phyloP scores from a whole-genome alignment of 495 filamentous ascomycete genomes.

The Schizothecium vesticola region DNA sequence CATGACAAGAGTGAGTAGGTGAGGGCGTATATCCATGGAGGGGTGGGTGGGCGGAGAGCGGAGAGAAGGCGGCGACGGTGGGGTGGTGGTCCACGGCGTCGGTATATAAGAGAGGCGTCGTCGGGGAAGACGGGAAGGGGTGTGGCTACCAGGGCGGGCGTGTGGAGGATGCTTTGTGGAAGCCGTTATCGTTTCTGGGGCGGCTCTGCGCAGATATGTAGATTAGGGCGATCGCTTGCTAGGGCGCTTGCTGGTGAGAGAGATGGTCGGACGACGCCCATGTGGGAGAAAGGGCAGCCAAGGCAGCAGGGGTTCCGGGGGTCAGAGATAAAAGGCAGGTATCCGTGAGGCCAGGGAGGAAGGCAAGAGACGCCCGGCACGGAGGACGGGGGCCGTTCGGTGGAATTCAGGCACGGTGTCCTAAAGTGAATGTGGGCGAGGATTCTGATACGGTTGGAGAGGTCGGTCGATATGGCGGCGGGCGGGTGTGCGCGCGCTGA shows the following conservation, averaged over 20 bases:
- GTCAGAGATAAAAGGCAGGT: constrained; percentile 27
- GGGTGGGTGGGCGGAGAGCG: constrained; percentile 4
- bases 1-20: constrained; percentile 23
- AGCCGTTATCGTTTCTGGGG: constrained; percentile 19
- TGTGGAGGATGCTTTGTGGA: constrained; percentile 10
- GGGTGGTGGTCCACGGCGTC: constrained; percentile 12
- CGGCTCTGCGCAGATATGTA: constrained; percentile 27
- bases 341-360: background rate
- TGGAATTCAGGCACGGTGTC: constrained; percentile 26
- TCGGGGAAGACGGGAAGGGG: background rate
- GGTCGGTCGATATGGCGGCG: constrained; percentile 4
- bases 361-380: background rate
- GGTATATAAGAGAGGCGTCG: constrained; percentile 6
- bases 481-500: constrained; percentile 15
- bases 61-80: background rate
- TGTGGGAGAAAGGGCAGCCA: constrained; percentile 15
- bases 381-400: constrained; percentile 19
- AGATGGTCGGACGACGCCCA: constrained; percentile 20
- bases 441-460: constrained; percentile 24
- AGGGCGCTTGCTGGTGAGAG: constrained; percentile 13
- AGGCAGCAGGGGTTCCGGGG: constrained; percentile 21
- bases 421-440: constrained; percentile 23
- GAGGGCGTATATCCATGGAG: constrained; percentile 24
- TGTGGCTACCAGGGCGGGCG: constrained; percentile 6
- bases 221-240: constrained; percentile 5